Evolutionary conservation across 2,329 filamentous ascomycete genomes (phyloP).

Genomic region (Plenodomus tracheiphilus): DNA sequence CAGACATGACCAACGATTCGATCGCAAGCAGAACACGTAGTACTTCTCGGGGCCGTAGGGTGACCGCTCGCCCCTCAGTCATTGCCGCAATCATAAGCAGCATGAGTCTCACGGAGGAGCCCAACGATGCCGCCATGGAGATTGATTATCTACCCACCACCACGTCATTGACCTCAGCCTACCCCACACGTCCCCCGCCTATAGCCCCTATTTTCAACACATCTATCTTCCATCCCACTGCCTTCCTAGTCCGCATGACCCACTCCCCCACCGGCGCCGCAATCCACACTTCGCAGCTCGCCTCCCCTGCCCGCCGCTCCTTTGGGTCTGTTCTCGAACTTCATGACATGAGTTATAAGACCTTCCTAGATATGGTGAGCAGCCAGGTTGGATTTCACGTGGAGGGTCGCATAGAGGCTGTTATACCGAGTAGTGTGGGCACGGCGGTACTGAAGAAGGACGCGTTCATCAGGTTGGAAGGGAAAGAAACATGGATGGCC

Average conservation of each 20-base stretch:
- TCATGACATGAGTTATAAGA: not conserved
- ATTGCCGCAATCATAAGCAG: not conserved
- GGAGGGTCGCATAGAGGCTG: not conserved
- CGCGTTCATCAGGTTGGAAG: not conserved
- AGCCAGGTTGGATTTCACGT: not conserved
- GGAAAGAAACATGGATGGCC: not conserved
- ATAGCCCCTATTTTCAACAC: not conserved
- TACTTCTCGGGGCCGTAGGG: not conserved
- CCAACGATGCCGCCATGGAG: not conserved
- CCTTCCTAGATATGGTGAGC: no score
- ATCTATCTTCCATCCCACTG: not conserved
- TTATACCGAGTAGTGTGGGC: not conserved
- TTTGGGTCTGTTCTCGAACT: not conserved
- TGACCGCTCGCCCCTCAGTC: not conserved
- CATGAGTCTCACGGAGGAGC: not conserved
- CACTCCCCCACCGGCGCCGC: not conserved
- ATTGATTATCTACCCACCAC: not conserved
- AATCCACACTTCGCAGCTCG: conserved; percentile 1
- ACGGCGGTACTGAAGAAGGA: not conserved
- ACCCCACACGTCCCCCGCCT: not conserved
- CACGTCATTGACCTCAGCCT: not conserved
- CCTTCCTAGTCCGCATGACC: not conserved
- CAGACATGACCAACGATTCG: no score
- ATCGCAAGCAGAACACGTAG: no score
- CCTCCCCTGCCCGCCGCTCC: not conserved